A percentile compares a stretch with the other conserved stretches of the same genome.
Evolutionary conservation across 176 grass and related monocot species (phyloP).

Genomic region (Melocanna baccifera): DNA sequence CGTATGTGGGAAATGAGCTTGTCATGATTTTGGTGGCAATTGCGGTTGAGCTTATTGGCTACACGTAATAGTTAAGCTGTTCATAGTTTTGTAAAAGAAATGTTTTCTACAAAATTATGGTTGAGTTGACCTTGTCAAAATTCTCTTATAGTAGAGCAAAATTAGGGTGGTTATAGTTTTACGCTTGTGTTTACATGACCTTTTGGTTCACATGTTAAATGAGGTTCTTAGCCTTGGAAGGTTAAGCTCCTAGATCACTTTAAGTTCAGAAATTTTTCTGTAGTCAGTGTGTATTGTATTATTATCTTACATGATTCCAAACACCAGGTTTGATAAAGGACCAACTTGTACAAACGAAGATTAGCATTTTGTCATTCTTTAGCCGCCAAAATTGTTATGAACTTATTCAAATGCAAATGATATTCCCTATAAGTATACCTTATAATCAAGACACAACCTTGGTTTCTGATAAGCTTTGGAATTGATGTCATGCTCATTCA

Average conservation of each 20-base stretch:
- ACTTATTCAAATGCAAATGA: background rate
- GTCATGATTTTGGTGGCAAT: background rate
- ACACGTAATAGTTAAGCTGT: background rate
- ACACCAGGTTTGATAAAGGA: background rate
- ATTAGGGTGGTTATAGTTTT: background rate
- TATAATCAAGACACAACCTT: background rate
- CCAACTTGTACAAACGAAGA: background rate
- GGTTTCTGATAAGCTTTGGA: background rate
- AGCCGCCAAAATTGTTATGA: background rate
- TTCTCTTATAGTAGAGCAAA: background rate
- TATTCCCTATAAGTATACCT: background rate
- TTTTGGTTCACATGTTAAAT: background rate
- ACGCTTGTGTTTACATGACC: background rate
- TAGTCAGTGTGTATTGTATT: too few species aligned
- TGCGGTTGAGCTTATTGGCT: background rate
- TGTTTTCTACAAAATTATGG: background rate
- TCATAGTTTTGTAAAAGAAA: background rate
- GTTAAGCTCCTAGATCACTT: background rate
- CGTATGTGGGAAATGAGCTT: background rate
- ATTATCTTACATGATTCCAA: background rate
- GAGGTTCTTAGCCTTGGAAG: background rate
- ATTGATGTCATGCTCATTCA: background rate
- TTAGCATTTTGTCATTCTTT: background rate
- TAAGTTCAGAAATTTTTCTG: too few species aligned
- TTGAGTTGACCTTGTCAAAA: conserved; percentile 4